Evolutionary conservation across 2,329 filamentous ascomycete species (phyloP), one percentile per base, ranked within the genome.

Genomic region (Tympanopsis confertula): DNA sequence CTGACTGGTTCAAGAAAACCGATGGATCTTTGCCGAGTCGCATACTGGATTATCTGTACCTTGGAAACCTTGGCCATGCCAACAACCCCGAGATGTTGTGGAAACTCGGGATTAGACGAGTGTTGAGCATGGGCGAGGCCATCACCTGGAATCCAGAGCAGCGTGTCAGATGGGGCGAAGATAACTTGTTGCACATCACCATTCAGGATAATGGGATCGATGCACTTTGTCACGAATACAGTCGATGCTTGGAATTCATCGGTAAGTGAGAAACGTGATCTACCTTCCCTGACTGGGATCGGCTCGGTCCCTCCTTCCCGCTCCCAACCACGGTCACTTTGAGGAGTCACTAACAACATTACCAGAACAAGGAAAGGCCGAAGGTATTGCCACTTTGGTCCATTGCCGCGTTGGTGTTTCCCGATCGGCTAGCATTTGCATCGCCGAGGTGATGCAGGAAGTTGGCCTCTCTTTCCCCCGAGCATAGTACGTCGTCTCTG

Each of bases 201-300:
- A 75, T 85, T 12, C 80, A 85, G 50, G 81, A 86, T 49, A 86
- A 86, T 49, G 81, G 81, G 5, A 78, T 85, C 39, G 81, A 86
- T 56, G 74, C 78, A 12, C 60, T 86, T 39, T 81, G 74, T 40
- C 66, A 71, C 37, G 76, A 83, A 42, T 82, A 84, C 53, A 68
- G 71, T 40, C 64, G 72, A 14, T 85, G 80, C 50, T 59, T 85
- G 32, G 66, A 74, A 29, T 86, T 85, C 47, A 83, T 85, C 52
- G 71, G 79, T 83, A 58, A 54, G 74, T 62, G n/a, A n/a, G n/a
- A n/a, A n/a, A n/a, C n/a, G n/a, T 28, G 10, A 28, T 10, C n/a
- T 28, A n/a, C 39, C 33, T n/a, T 20, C 26, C 35, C 13, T 35
- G 5, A 24, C 15, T 5, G n/a, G 35, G 32, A 15, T 17, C 30